phyloP scores from a whole-genome alignment of 2,329 filamentous ascomycete species.

The Clonostachys chloroleuca region DNA sequence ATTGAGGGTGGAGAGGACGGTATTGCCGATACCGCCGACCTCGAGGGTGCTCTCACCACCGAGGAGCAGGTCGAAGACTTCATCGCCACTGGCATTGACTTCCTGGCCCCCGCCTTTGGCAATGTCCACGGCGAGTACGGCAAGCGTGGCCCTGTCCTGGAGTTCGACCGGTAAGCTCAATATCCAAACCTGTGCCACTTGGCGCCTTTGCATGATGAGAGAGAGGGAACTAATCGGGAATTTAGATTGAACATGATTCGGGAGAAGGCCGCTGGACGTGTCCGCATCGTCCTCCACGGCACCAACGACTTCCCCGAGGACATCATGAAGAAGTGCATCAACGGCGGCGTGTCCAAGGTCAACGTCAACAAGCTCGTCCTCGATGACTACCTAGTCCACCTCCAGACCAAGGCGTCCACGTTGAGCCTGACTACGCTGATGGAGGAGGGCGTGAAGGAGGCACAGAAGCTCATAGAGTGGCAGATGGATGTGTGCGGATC shows the following conservation, averaged over 20 bases:
- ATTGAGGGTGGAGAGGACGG: constrained; percentile 68
- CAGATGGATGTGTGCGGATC: constrained; percentile 43
- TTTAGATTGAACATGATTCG: constrained; percentile 28
- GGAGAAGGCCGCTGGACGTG: constrained; percentile 25
- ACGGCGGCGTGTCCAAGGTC: constrained; percentile 46
- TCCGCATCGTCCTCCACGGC: constrained; percentile 46
- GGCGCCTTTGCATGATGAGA: background rate
- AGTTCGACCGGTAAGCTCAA: constrained; percentile 34
- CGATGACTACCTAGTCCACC: constrained; percentile 32
- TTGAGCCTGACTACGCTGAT: constrained; percentile 31
- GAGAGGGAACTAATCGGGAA: constrained; percentile 3
- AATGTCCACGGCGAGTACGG: constrained; percentile 76
- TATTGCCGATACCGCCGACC: constrained; percentile 52
- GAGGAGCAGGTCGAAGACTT: constrained; percentile 67
- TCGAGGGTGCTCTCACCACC: constrained; percentile 53
- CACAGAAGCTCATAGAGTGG: constrained; percentile 34
- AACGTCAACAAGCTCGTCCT: constrained; percentile 53
- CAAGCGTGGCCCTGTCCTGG: constrained; percentile 54
- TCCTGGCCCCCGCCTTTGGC: constrained; percentile 72
- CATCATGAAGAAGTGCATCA: constrained; percentile 46
- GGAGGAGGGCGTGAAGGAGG: constrained; percentile 35
- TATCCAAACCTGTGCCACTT: no score
- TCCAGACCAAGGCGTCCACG: constrained; percentile 29
- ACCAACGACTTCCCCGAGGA: constrained; percentile 48
- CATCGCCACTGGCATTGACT: constrained; percentile 67